phyloP scores from a whole-genome alignment of 2,329 filamentous ascomycete species.

The Podosphaera aphanis region DNA sequence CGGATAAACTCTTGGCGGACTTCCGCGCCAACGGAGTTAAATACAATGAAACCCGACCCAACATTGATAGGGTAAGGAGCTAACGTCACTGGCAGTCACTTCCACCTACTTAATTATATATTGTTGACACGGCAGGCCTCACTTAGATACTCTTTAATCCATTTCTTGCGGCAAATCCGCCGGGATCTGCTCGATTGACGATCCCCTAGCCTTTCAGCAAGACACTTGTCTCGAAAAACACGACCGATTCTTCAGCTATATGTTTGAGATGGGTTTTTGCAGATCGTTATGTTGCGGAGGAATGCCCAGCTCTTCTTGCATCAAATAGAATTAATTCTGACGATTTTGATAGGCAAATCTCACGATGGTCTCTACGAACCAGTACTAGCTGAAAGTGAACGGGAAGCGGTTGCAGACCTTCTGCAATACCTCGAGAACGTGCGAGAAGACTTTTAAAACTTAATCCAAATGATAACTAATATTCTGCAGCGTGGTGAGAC shows the following conservation, averaged over 20 bases:
- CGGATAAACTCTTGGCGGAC: not conserved
- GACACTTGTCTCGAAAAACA: not conserved
- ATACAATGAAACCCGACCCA: not conserved
- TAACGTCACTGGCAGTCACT: not conserved
- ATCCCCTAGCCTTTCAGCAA: not conserved
- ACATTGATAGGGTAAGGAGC: not conserved
- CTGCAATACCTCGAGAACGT: slow-evolving; percentile 94
- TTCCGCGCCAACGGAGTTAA: not conserved
- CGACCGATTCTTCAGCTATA: slow-evolving; percentile 11
- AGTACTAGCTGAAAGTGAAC: slow-evolving; percentile 81
- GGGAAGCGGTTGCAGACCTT: slow-evolving; percentile 87
- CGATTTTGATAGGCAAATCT: slow-evolving; percentile 34
- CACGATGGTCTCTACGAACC: slow-evolving; percentile 67
- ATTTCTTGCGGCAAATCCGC: not conserved
- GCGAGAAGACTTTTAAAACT: slow-evolving; percentile 8
- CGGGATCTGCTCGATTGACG: not conserved
- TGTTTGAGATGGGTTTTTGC: slow-evolving; percentile 31
- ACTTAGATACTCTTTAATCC: not conserved
- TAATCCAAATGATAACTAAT: slow-evolving; percentile 5
- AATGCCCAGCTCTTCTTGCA: slow-evolving; percentile 11
- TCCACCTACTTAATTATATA: not conserved
- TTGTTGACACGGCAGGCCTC: not conserved
- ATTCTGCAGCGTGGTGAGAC: slow-evolving; percentile 56
- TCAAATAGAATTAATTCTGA: slow-evolving; percentile 7
- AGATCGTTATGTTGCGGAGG: slow-evolving; percentile 39